Evolutionary conservation across 176 grass and related monocot species (phyloP), one percentile per base, ranked within the genome.

Genomic region (Neostapfia colusana): DNA sequence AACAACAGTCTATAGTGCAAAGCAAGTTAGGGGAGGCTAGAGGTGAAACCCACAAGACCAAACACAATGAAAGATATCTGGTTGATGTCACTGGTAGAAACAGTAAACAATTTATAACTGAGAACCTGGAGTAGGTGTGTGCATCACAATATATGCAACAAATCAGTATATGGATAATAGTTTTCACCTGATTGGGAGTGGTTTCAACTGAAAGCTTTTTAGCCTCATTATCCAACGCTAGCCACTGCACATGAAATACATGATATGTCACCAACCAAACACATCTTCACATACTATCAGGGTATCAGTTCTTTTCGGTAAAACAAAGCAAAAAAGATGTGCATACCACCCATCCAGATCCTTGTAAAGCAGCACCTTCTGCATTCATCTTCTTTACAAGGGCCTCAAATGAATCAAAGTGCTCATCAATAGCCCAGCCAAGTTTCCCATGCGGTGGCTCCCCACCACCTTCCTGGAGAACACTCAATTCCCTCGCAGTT

Each of bases 301-400:
- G 37, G 38, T 36, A 70, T 5, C 16, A 36, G 7, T 39, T 49
- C 16, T 69, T 63, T 40, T 25, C 0, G 10, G 69, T 59, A 50
- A 65, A 81, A 78, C 44, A 75, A 83, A 20, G 56, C 10, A 62
- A 26, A 27, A 27, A 6, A 51, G 9, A 26, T 53, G 28, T 82
- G 82, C 92, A 64, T 54, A 99, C 95, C 91, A 99, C 95, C 95
- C 95, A 99, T 92, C 95, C 95, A 82, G 95, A 99, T 80, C 95
- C 95, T 85, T 99, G 95, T 79, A 99, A 77, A 85, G 87, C 95
- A 79, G 92, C 91, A 82, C 95, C 95, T 70, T 95, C 89, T 59
- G 89, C 83, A 70, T 92, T 99, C 62, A 99, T 95, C 87, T 99
- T 99, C 89, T 95, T 89, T 51, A 99, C 48, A 84, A 99, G 80